Conservation (phyloP, 2,329 filamentous ascomycete genomes). For the Xylariaceae sp. region DNA sequence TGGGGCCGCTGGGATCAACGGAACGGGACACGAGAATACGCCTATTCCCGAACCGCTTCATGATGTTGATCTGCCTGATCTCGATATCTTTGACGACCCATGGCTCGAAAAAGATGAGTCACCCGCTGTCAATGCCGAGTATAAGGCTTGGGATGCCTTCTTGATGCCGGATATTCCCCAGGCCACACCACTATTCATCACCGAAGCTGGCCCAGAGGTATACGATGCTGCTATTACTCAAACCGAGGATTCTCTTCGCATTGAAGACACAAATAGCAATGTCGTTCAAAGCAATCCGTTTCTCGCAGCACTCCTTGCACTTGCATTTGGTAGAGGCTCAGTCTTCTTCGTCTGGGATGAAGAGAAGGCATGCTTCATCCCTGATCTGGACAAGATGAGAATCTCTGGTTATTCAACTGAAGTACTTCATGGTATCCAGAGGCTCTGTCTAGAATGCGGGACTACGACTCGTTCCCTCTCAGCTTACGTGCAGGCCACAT, state of each 20-base stretch:
- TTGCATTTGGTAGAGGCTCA: conserved; percentile 72
- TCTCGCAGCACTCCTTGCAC: conserved; percentile 61
- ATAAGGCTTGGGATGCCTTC: conserved; percentile 74
- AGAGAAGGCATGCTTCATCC: conserved; percentile 54
- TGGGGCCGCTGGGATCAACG: conserved; percentile 10
- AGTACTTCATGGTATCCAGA: conserved; percentile 50
- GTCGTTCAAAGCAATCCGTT: conserved; percentile 54
- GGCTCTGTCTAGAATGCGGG: conserved; percentile 51
- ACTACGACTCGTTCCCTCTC: conserved; percentile 50
- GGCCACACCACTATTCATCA: conserved; percentile 58
- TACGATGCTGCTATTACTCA: conserved; percentile 66
- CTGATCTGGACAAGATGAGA: conserved; percentile 49
- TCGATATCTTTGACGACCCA: conserved; percentile 42
- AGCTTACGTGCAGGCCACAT: conserved; percentile 50
- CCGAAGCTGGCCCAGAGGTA: conserved; percentile 66
- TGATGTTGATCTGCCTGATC: conserved; percentile 28
- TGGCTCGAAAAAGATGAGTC: conserved; percentile 51
- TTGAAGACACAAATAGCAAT: conserved; percentile 43
- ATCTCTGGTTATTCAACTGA: conserved; percentile 60
- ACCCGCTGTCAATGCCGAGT: conserved; percentile 41
- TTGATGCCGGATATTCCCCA: conserved; percentile 45
- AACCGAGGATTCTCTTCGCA: conserved; percentile 43
- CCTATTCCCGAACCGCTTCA: conserved; percentile 27
- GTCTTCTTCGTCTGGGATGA: conserved; percentile 68
- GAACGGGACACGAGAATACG: conserved; percentile 5